phyloP scores from a whole-genome alignment of 495 filamentous ascomycete species.

The Podospora pseudoanserina region DNA sequence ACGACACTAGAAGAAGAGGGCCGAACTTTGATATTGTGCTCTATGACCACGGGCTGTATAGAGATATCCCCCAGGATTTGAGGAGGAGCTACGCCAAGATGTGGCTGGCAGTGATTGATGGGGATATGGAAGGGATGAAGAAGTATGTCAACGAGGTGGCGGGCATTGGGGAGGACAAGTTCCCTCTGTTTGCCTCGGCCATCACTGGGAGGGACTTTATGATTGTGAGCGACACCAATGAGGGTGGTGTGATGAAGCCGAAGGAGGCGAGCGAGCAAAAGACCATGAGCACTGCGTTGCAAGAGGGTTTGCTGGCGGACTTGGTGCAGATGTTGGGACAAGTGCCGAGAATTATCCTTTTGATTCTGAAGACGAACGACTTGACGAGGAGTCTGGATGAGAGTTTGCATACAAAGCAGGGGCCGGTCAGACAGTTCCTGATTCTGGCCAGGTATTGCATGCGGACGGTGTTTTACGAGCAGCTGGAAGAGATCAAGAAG shows the following conservation, averaged over 20 bases:
- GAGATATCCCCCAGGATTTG: constrained; percentile 76
- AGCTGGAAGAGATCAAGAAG: constrained; percentile 63
- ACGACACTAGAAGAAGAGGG: constrained; percentile 41
- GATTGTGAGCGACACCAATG: constrained; percentile 51
- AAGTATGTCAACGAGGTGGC: constrained; percentile 86
- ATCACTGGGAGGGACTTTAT: constrained; percentile 93
- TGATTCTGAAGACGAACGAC: constrained; percentile 98
- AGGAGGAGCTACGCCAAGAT: constrained; percentile 91
- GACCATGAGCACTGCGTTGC: constrained; percentile 72
- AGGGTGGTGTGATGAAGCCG: constrained; percentile 44
- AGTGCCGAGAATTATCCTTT: constrained; percentile 84
- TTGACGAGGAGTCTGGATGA: constrained; percentile 93
- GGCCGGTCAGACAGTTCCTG: constrained; percentile 82
- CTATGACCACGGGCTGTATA: constrained; percentile 97
- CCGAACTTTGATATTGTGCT: constrained; percentile 93
- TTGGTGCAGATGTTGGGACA: constrained; percentile 84
- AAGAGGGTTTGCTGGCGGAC: constrained; percentile 82
- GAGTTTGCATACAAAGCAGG: constrained; percentile 82
- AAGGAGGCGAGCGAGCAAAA: constrained; percentile 73
- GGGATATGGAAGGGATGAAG: constrained; percentile 77
- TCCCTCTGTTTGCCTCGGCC: constrained; percentile 90
- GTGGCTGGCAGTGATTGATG: constrained; percentile 93
- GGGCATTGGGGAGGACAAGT: constrained; percentile 85
- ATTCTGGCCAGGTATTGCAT: constrained; percentile 93
- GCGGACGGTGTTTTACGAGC: constrained; percentile 81